A percentile compares a stretch with the other conserved stretches of the same genome.
Conservation (phyloP, 352 stramenopile species). For the Paralagenidium karlingii region DNA sequence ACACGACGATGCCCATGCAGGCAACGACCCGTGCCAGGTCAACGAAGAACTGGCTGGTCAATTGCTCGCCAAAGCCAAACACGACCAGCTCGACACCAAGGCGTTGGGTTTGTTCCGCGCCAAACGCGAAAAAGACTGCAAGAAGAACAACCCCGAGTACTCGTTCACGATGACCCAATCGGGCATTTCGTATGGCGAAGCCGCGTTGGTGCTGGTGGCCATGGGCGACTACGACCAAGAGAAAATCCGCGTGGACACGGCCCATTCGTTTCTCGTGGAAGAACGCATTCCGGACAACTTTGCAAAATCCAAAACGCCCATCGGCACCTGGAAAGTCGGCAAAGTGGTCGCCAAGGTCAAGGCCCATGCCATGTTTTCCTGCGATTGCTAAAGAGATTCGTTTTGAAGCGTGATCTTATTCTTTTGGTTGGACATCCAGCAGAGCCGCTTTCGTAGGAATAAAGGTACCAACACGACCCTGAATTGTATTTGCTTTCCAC, state of each 20-base stretch:
- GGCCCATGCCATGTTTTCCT: slow-evolving; percentile 5
- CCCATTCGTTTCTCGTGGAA: slow-evolving; percentile 15
- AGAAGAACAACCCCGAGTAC: slow-evolving; percentile 18
- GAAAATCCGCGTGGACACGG: slow-evolving; percentile 11
- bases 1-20: slow-evolving; percentile 18
- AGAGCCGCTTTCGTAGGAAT: too few species aligned
- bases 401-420: too few species aligned
- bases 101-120: slow-evolving; percentile 26
- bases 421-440: too few species aligned
- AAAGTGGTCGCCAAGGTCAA: slow-evolving; percentile 13
- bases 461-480: too few species aligned
- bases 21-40: slow-evolving; percentile 13
- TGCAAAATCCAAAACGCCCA: slow-evolving; percentile 5
- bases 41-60: slow-evolving; percentile 13
- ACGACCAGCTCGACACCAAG: slow-evolving; percentile 10
- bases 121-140: slow-evolving; percentile 21
- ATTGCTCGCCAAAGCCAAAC: slow-evolving; percentile 10
- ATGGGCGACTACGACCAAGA: slow-evolving; percentile 18
- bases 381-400: too few species aligned
- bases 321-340: slow-evolving; percentile 11
- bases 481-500: too few species aligned
- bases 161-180: slow-evolving; percentile 16
- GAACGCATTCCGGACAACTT: slow-evolving; percentile 21
- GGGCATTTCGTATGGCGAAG: slow-evolving; percentile 18
- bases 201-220: slow-evolving; percentile 17